Evolutionary conservation across 2,329 filamentous ascomycete genomes (phyloP).

Genomic region (Trichoderma semiorbis): DNA sequence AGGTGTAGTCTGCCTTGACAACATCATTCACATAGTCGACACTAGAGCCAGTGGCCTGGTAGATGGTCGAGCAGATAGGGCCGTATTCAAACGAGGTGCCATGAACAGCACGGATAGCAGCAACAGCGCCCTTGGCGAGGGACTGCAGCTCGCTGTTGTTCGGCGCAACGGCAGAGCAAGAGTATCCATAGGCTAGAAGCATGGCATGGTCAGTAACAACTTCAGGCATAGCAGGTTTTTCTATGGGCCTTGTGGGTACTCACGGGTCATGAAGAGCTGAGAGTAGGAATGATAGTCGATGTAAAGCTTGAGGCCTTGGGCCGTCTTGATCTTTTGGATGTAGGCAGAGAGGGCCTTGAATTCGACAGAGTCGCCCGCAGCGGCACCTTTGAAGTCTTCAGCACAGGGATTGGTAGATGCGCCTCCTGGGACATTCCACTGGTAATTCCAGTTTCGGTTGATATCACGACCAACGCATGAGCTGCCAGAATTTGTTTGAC

Average conservation of each 20-base stretch:
- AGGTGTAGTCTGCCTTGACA: slow-evolving; percentile 39
- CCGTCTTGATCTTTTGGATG: slow-evolving; percentile 30
- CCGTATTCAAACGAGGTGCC: slow-evolving; percentile 42
- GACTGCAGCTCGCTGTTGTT: slow-evolving; percentile 47
- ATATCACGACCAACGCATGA: slow-evolving; percentile 52
- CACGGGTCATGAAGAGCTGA: slow-evolving; percentile 59
- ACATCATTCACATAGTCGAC: slow-evolving; percentile 46
- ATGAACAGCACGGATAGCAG: slow-evolving; percentile 46
- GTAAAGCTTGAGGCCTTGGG: slow-evolving; percentile 55
- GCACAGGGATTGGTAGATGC: slow-evolving; percentile 50
- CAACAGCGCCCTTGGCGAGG: slow-evolving; percentile 46
- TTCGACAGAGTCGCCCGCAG: slow-evolving; percentile 48
- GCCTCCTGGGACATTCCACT: slow-evolving; percentile 49
- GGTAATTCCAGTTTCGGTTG: slow-evolving; percentile 59
- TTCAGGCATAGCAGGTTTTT: neutral
- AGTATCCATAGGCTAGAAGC: slow-evolving; percentile 58
- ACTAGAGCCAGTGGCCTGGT: slow-evolving; percentile 48
- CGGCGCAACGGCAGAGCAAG: slow-evolving; percentile 45
- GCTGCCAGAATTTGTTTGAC: slow-evolving; percentile 39
- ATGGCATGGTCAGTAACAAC: slow-evolving; percentile 35
- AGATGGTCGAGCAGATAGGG: slow-evolving; percentile 59
- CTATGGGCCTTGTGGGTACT: slow-evolving; percentile 43
- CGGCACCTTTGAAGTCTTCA: slow-evolving; percentile 45
- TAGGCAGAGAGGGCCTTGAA: slow-evolving; percentile 44
- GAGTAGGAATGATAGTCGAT: slow-evolving; percentile 65